phyloP scores from a whole-genome alignment of 805 yeast species.

The Wickerhamomyces bisporus region DNA sequence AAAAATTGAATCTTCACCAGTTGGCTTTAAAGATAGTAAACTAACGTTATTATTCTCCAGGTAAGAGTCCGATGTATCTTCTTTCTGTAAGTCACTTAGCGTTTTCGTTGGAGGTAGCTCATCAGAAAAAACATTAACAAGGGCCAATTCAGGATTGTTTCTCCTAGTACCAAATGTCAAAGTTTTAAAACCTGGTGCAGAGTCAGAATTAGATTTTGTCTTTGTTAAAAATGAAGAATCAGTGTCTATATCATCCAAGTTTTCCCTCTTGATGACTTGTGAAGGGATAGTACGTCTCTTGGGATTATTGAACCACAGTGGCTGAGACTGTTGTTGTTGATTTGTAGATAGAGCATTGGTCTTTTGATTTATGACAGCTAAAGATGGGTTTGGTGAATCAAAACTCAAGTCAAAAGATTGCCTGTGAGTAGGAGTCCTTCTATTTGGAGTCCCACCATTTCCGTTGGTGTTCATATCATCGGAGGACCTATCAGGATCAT shows the following conservation, averaged over 20 bases:
- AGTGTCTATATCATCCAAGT: conserved; percentile 14
- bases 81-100: conserved; percentile 35
- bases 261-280: conserved; percentile 38
- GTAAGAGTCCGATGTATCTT: conserved; percentile 25
- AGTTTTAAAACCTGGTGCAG: conserved; percentile 30
- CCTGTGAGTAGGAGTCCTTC: conserved; percentile 24
- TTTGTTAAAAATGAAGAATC: conserved; percentile 22
- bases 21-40: conserved; percentile 1
- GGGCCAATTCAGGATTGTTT: conserved; percentile 17
- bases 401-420: conserved; percentile 14
- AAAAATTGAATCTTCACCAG: background rate
- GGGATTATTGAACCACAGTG: conserved; percentile 37
- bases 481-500: conserved; percentile 15
- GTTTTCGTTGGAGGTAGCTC: conserved; percentile 39
- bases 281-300: conserved; percentile 44
- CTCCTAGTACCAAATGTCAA: conserved; percentile 34
- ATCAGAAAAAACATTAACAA: conserved; percentile 29
- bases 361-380: conserved; percentile 21
- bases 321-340: conserved; percentile 12
- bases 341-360: conserved; percentile 7
- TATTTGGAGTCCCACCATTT: conserved; percentile 14
- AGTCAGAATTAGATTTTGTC: conserved; percentile 8
- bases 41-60: conserved; percentile 10
- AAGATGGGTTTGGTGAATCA: conserved; percentile 16
- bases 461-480: conserved; percentile 18